phyloP scores from a whole-genome alignment of 331 rosid species.

The Dryas integrifolia region DNA sequence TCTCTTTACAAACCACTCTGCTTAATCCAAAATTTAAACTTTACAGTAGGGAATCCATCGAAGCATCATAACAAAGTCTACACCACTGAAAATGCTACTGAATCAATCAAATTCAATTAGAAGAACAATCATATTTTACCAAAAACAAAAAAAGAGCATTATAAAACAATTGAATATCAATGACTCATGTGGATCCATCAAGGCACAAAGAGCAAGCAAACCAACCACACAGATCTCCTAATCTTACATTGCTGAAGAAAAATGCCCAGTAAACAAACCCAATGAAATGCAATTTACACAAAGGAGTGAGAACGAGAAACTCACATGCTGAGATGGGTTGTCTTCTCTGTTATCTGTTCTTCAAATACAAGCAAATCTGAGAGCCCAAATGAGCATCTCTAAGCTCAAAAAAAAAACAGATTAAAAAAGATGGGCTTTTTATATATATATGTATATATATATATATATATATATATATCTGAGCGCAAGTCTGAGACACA shows the following conservation, averaged over 20 bases:
- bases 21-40: not conserved
- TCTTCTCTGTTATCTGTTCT: constrained; percentile 18
- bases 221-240: constrained; percentile 24
- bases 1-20: not conserved
- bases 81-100: not conserved
- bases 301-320: constrained; percentile 16
- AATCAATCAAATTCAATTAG: constrained; percentile 2
- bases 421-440: constrained; percentile 24
- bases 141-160: not conserved
- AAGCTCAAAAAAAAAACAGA: constrained; percentile 8
- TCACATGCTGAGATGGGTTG: constrained; percentile 36
- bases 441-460: no score
- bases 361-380: constrained; percentile 42
- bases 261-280: not conserved
- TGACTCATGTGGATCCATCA: constrained; percentile 22
- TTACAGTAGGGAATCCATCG: constrained; percentile 8
- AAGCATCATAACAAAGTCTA: not conserved
- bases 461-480: constrained; percentile 17
- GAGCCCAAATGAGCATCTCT: constrained; percentile 37
- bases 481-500: constrained; percentile 7
- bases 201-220: not conserved
- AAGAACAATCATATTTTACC: not conserved
- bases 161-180: constrained; percentile 1
- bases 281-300: constrained; percentile 19
- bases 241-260: not conserved